Evolutionary conservation across 305 asterid species (phyloP).

Genomic region (Fraxinus paxiana): DNA sequence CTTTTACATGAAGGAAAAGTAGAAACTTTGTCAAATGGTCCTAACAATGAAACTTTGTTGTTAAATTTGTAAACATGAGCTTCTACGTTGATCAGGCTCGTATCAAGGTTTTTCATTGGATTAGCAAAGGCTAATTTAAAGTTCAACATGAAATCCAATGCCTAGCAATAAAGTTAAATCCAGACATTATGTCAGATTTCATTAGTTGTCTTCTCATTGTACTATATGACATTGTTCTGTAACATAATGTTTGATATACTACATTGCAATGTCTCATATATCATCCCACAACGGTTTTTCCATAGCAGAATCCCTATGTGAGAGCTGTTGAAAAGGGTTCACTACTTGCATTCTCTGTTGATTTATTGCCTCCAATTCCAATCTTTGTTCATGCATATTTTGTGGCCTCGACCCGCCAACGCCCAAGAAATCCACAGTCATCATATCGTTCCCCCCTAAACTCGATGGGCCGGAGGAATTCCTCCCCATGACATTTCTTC

Average conservation of each 20-base stretch:
- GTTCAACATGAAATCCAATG: not conserved
- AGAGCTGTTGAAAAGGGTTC: conserved; percentile 47
- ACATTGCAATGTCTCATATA: not conserved
- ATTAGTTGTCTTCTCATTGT: not conserved
- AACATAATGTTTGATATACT: not conserved
- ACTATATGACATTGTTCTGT: not conserved
- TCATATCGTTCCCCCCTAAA: conserved; percentile 45
- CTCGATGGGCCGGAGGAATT: conserved; percentile 15
- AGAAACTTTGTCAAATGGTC: not conserved
- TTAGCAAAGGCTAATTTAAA: not conserved
- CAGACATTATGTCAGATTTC: not conserved
- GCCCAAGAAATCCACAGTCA: conserved; percentile 90
- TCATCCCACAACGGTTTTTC: conserved; percentile 59
- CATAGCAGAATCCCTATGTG: conserved; percentile 49
- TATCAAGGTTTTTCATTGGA: not conserved
- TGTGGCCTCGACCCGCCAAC: conserved; percentile 58
- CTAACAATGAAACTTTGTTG: not conserved
- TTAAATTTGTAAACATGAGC: not conserved
- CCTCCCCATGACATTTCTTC: conserved; percentile 21
- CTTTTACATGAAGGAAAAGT: not conserved
- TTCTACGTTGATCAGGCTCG: not conserved
- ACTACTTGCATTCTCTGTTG: conserved; percentile 51
- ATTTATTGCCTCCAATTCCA: conserved; percentile 43
- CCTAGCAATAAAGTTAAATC: not conserved
- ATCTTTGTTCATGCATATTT: conserved; percentile 38